Conservation (phyloP, 1,284 basidiomycete species). For the Marasmius tenuissimus region DNA sequence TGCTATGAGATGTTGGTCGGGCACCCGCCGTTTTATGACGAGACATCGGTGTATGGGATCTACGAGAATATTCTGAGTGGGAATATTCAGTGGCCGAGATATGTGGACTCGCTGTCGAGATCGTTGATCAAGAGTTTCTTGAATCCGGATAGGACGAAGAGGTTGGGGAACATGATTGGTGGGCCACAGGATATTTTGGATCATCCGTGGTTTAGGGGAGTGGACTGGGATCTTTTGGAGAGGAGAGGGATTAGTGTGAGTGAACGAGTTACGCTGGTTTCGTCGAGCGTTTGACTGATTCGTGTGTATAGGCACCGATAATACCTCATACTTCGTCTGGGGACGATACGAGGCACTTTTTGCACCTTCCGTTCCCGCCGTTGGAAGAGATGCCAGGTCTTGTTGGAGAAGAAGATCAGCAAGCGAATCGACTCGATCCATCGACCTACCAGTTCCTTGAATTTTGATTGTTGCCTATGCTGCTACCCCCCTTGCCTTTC, state of each 20-base stretch:
- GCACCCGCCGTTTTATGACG: conserved; percentile 92
- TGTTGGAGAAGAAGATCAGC: conserved; percentile 56
- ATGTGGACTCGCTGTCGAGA: conserved; percentile 78
- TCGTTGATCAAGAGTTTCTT: conserved; percentile 84
- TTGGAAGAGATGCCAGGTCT: conserved; percentile 78
- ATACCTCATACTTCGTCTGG: conserved; percentile 75
- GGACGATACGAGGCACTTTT: conserved; percentile 81
- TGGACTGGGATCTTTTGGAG: conserved; percentile 85
- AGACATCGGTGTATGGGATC: conserved; percentile 85
- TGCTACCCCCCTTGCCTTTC: conserved; percentile 3
- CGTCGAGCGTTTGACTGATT: background rate
- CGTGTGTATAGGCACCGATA: conserved; percentile 65
- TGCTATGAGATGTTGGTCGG: conserved; percentile 98
- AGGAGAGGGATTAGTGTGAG: conserved; percentile 74
- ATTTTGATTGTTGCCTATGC: conserved; percentile 44
- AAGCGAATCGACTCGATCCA: conserved; percentile 60
- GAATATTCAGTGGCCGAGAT: conserved; percentile 91
- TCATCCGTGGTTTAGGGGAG: conserved; percentile 94
- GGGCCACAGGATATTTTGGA: conserved; percentile 91
- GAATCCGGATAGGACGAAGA: conserved; percentile 91
- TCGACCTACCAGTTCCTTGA: conserved; percentile 70
- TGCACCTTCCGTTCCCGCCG: conserved; percentile 72
- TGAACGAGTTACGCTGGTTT: conserved; percentile 5
- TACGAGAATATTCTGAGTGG: conserved; percentile 93
- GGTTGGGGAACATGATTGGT: conserved; percentile 93